Percentiles rank a stretch among this genome's conserved stretches.
Conservation (phyloP, 2,329 filamentous ascomycete species). For the Corynespora cassiicola region DNA sequence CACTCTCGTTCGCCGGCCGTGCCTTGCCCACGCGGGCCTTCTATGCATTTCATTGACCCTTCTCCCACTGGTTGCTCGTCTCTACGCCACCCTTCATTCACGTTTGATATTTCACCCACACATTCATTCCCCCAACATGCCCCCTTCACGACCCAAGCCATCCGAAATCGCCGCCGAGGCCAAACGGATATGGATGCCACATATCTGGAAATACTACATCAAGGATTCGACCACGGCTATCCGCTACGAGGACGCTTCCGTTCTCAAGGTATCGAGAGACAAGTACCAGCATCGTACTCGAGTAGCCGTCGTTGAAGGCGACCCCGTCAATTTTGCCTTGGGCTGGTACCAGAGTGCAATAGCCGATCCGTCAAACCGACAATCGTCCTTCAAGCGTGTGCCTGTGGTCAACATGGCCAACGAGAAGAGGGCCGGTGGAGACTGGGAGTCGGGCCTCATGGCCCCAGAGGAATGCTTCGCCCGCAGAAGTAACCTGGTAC, state of each 20-base stretch:
- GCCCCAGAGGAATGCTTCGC: constrained; percentile 77
- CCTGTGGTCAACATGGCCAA: constrained; percentile 77
- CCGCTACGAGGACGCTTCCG: constrained; percentile 55
- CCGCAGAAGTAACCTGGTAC: constrained; percentile 75
- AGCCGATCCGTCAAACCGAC: constrained; percentile 31
- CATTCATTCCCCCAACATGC: constrained; percentile 52
- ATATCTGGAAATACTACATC: constrained; percentile 64
- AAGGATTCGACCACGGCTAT: constrained; percentile 64
- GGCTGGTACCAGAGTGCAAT: constrained; percentile 58
- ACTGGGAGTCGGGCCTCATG: constrained; percentile 73
- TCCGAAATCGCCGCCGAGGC: constrained; percentile 76
- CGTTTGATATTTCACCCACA: constrained; percentile 6
- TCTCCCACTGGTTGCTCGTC: constrained; percentile 7
- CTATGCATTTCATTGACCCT: constrained; percentile 11
- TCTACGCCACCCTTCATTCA: constrained; percentile 4
- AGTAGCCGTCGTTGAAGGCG: constrained; percentile 53
- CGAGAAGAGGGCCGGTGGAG: constrained; percentile 77
- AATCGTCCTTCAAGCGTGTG: constrained; percentile 49
- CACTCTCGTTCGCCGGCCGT: constrained; percentile 27
- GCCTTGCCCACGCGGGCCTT: constrained; percentile 14
- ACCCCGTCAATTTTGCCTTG: constrained; percentile 61
- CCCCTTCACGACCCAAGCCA: constrained; percentile 66
- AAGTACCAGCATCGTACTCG: constrained; percentile 51
- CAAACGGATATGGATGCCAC: constrained; percentile 73
- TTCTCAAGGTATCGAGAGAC: constrained; percentile 53